phyloP scores from a whole-genome alignment of 2,329 filamentous ascomycete species.

The Colletotrichum trifolii region DNA sequence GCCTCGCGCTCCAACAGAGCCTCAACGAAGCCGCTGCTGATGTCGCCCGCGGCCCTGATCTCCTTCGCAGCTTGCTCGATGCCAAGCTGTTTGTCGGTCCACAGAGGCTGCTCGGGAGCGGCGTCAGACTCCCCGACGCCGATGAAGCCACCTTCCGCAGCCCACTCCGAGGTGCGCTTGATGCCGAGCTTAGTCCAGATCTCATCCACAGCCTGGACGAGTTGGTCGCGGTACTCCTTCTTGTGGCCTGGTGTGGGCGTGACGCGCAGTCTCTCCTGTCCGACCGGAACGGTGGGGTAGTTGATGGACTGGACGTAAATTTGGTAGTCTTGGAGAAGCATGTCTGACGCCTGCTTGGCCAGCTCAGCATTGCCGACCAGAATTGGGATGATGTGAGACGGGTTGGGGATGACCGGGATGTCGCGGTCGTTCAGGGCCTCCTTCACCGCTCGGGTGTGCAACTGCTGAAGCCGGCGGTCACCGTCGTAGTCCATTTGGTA shows the following conservation, averaged over 20 bases:
- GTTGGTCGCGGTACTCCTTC: slow-evolving; percentile 84
- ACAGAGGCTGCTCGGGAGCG: slow-evolving; percentile 77
- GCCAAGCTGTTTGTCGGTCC: slow-evolving; percentile 90
- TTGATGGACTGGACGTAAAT: slow-evolving; percentile 99
- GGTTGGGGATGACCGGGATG: slow-evolving; percentile 98
- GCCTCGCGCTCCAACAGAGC: slow-evolving; percentile 68
- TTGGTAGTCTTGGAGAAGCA: slow-evolving; percentile 87
- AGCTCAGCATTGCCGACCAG: slow-evolving; percentile 94
- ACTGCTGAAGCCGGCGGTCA: slow-evolving; percentile 91
- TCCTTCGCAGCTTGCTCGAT: slow-evolving; percentile 74
- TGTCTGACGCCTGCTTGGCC: slow-evolving; percentile 91
- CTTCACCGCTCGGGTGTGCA: slow-evolving; percentile 96
- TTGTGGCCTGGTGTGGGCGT: slow-evolving; percentile 95
- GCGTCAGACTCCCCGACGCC: slow-evolving; percentile 83
- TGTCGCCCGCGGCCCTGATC: slow-evolving; percentile 60
- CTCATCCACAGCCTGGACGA: slow-evolving; percentile 84
- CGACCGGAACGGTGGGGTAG: slow-evolving; percentile 96
- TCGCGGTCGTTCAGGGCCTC: slow-evolving; percentile 80
- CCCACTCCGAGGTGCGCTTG: slow-evolving; percentile 95
- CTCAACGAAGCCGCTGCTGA: slow-evolving; percentile 62
- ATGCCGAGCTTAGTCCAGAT: slow-evolving; percentile 91
- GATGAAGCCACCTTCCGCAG: slow-evolving; percentile 89
- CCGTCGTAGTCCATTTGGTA: slow-evolving; percentile 89
- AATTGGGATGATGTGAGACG: slow-evolving; percentile 94
- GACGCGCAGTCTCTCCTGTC: slow-evolving; percentile 96